Conservation (phyloP, 2,329 filamentous ascomycete genomes). For the Sphaerulina populicola region DNA sequence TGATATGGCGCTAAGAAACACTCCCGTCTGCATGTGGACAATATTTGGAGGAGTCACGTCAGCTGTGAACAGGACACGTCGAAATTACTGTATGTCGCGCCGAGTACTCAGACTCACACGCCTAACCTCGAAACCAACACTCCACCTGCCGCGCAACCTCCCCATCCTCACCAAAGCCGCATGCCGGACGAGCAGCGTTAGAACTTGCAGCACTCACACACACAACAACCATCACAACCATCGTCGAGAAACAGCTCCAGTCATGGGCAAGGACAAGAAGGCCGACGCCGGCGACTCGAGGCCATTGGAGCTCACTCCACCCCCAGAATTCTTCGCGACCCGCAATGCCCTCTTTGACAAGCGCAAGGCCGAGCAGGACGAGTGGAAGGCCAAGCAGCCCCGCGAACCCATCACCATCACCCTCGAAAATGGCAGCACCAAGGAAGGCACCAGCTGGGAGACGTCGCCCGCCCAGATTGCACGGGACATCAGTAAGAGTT, state of each 20-base stretch:
- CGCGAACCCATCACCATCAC: slow-evolving; percentile 67
- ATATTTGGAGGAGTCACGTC: no score
- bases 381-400: slow-evolving; percentile 62
- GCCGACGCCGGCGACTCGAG: slow-evolving; percentile 33
- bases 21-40: no score
- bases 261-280: slow-evolving; percentile 39
- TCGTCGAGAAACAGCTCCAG: background rate
- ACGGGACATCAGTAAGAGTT: slow-evolving; percentile 73
- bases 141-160: background rate
- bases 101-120: background rate
- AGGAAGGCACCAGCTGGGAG: slow-evolving; percentile 76
- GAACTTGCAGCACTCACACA: slow-evolving; percentile 8
- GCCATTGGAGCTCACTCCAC: slow-evolving; percentile 43
- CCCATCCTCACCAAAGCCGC: background rate
- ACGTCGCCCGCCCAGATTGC: slow-evolving; percentile 76
- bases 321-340: slow-evolving; percentile 71
- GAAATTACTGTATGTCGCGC: background rate
- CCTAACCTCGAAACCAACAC: background rate
- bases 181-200: slow-evolving; percentile 8
- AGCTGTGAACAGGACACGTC: background rate
- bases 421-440: slow-evolving; percentile 61
- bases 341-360: slow-evolving; percentile 81
- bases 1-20: no score
- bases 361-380: slow-evolving; percentile 74
- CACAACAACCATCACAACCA: background rate